Conservation (phyloP, 345 rosid species). For the Lumnitzera littorea region DNA sequence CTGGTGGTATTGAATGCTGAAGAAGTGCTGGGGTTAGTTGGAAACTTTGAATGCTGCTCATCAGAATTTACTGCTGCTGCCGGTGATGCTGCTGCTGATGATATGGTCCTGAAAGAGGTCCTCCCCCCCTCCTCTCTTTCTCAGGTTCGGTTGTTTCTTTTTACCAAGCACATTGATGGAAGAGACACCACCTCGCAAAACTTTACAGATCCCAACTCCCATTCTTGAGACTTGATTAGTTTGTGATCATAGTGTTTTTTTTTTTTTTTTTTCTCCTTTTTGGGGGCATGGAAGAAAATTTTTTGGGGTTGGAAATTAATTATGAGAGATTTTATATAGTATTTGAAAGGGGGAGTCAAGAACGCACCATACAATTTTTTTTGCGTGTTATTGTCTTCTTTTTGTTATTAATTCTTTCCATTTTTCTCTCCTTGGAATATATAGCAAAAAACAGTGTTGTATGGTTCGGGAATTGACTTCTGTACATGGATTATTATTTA, state of each 20-base stretch:
- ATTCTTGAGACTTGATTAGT: too few relatives aligned
- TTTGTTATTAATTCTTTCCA: not conserved
- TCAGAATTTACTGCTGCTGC: too few relatives aligned
- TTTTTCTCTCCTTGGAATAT: too few relatives aligned
- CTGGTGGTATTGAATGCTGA: conserved; percentile 33
- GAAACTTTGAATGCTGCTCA: conserved; percentile 32
- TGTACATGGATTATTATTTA: conserved; percentile 13
- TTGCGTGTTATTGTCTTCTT: conserved; percentile 12
- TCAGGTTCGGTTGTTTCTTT: too few relatives aligned
- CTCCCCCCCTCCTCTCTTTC: too few relatives aligned
- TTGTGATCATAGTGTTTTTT: not conserved
- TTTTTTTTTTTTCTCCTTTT: conserved; percentile 10
- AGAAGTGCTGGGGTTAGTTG: conserved; percentile 42
- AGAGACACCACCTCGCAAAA: too few relatives aligned
- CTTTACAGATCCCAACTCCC: too few relatives aligned
- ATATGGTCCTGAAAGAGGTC: not conserved
- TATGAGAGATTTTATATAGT: too few relatives aligned
- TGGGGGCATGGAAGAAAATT: conserved; percentile 13
- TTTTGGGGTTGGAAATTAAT: not conserved
- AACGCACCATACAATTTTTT: conserved; percentile 75
- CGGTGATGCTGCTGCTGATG: too few relatives aligned
- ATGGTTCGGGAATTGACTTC: conserved; percentile 99
- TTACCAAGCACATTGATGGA: too few relatives aligned
- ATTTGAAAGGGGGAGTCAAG: conserved; percentile 64
- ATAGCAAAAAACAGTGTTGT: conserved; percentile 14